phyloP scores from a whole-genome alignment of 2,329 filamentous ascomycete genomes.

The Colletotrichum eremochloae region DNA sequence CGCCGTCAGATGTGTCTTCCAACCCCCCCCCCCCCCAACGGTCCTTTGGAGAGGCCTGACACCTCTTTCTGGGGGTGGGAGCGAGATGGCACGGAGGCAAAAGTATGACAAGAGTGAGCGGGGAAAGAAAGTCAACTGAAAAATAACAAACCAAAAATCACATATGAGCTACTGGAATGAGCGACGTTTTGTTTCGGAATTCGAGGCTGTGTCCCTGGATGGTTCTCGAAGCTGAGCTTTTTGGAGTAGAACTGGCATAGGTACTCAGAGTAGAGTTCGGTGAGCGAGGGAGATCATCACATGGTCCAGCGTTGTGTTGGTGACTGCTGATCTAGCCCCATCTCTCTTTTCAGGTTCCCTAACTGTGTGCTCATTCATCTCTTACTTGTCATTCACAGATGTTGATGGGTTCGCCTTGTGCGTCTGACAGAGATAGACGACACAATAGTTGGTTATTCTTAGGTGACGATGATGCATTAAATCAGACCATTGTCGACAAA shows the following conservation, averaged over 20 bases:
- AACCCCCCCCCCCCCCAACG: background rate
- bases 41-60: background rate
- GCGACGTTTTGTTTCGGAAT: slow-evolving; percentile 16
- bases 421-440: background rate
- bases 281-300: background rate
- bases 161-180: background rate
- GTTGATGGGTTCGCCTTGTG: too few species aligned
- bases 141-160: too few species aligned
- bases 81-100: background rate
- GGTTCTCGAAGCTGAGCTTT: background rate
- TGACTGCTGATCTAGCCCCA: background rate
- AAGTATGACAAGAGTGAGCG: background rate
- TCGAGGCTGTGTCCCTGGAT: background rate
- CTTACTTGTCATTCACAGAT: background rate
- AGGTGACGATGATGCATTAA: background rate
- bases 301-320: slow-evolving; percentile 1
- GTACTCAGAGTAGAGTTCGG: background rate
- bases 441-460: background rate
- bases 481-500: background rate
- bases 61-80: background rate
- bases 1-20: slow-evolving; percentile 13
- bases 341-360: background rate
- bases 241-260: background rate
- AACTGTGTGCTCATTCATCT: too few species aligned
- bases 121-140: background rate